A percentile compares a stretch with the other conserved stretches of the same genome.
Conservation (phyloP, 2,329 filamentous ascomycete species). For the Xylaria sp. region DNA sequence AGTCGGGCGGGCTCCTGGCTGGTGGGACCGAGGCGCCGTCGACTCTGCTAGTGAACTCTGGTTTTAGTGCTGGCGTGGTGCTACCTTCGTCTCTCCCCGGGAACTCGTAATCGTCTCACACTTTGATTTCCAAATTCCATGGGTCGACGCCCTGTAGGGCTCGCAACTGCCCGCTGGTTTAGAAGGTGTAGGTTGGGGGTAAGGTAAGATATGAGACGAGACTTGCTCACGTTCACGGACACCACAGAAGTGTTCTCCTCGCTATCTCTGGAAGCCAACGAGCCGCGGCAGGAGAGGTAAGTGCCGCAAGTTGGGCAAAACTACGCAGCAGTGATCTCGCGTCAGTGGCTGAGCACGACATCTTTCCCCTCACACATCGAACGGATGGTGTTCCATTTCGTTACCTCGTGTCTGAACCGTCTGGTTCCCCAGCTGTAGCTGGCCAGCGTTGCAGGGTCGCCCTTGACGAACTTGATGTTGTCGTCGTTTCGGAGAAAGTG, state of each 20-base stretch:
- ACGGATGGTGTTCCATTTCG: too few species aligned
- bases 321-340: slow-evolving; percentile 35
- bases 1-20: slow-evolving; percentile 37
- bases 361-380: neutral
- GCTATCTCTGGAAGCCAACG: neutral
- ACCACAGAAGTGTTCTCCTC: slow-evolving; percentile 24
- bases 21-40: slow-evolving; percentile 38
- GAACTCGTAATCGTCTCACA: slow-evolving; percentile 31
- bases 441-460: slow-evolving; percentile 41
- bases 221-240: slow-evolving; percentile 14
- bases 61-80: too few species aligned
- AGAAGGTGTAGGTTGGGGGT: neutral
- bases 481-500: slow-evolving; percentile 23
- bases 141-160: slow-evolving; percentile 46
- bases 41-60: too few species aligned
- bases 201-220: too few species aligned
- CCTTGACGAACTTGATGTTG: slow-evolving; percentile 47
- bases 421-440: slow-evolving; percentile 46
- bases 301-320: slow-evolving; percentile 54
- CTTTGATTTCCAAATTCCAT: slow-evolving; percentile 38
- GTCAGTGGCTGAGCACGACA: too few species aligned
- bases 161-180: slow-evolving; percentile 36
- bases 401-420: slow-evolving; percentile 44
- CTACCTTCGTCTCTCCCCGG: too few species aligned
- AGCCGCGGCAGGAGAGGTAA: slow-evolving; percentile 35